phyloP scores from a whole-genome alignment of 495 filamentous ascomycete genomes.

The Entonaema liquescens region DNA sequence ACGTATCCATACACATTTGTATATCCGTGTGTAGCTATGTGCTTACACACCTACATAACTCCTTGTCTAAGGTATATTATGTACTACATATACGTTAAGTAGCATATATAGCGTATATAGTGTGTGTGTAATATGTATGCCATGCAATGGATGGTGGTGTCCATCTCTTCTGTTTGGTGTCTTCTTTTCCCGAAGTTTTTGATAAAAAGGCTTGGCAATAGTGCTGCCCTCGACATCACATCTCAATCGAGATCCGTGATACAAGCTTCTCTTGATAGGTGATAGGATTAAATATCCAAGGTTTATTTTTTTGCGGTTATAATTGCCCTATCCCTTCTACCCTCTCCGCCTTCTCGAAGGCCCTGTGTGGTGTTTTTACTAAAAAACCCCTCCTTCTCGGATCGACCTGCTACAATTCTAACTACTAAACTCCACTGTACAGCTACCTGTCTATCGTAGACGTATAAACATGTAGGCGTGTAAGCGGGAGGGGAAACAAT shows the following conservation, averaged over 20 bases:
- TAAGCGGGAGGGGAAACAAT: slow-evolving; percentile 1
- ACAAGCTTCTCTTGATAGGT: slow-evolving; percentile 22
- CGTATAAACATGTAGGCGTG: not conserved
- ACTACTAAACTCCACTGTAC: slow-evolving; percentile 26
- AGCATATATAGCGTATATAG: not conserved
- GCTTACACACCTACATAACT: not conserved
- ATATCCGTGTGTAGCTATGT: not conserved
- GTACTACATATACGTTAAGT: no score
- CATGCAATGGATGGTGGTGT: not conserved
- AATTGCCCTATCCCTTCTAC: slow-evolving; percentile 15
- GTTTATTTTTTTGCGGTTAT: slow-evolving; percentile 26
- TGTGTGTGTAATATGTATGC: not conserved
- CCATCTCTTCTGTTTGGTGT: not conserved
- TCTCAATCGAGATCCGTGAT: slow-evolving; percentile 38
- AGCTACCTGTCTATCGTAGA: slow-evolving; percentile 9
- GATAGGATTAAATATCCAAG: slow-evolving; percentile 12
- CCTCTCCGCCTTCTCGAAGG: slow-evolving; percentile 20
- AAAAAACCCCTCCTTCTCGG: slow-evolving; percentile 26
- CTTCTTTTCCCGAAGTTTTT: not conserved
- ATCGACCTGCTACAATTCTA: slow-evolving; percentile 34
- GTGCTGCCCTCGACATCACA: slow-evolving; percentile 20
- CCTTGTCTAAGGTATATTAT: not conserved
- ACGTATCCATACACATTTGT: not conserved
- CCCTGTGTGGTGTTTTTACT: slow-evolving; percentile 13
- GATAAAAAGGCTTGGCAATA: not conserved